Base-by-base conservation (phyloP, 371 early-diverging fungal genomes). In the Mortierella sp. region DNA sequence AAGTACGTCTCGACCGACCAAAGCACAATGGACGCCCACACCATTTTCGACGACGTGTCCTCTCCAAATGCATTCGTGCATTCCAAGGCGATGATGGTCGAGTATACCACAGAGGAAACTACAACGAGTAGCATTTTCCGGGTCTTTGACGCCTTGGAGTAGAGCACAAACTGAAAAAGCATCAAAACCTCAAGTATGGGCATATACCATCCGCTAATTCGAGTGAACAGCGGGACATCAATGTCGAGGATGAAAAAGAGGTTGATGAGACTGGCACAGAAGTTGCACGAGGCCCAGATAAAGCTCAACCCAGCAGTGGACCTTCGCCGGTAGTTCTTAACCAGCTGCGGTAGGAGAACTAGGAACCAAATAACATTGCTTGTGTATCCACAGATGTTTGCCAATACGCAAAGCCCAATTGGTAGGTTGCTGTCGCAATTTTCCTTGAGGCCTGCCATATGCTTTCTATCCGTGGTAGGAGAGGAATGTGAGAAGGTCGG, bases 281-380 rank as follows among this genome's bases (percentile, higher is more conserved):
- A 69, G 38, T 69, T 69, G 50, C 63, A 69, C 2, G 70, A 58
- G 0, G 70, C 70, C 70, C 70, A 69, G 2, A 69, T 58, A 39
- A 69, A 69, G 28, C 70, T 69, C 13, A 69, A 49, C 0, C 70
- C 70, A 2, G 43, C 5, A 10, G 70, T 69, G 42, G 70, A 62
- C 24, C 30, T 45, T 28, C 70, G 63, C 16, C 58, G 46, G 23
- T 47, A 49, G 64, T 69, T 69, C 46, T 69, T 69, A 43, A 69
- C 9, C 21, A 69, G 46, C 53, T 69, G 70, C 0, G 70, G 70
- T n/a, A 69, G 70, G 2, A 69, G 63, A 47, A 69, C 70, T 10
- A 69, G 62, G 59, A 69, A 69, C 70, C 70, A 69, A 34, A 69
- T 63, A 1, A n/a, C 59, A n/a, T 69, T 69, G 58, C 63, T 63